A percentile compares a stretch with the other conserved stretches of the same genome.
Conservation (phyloP, 2,329 filamentous ascomycete species). For the Ophiostoma himal-ulmi region DNA sequence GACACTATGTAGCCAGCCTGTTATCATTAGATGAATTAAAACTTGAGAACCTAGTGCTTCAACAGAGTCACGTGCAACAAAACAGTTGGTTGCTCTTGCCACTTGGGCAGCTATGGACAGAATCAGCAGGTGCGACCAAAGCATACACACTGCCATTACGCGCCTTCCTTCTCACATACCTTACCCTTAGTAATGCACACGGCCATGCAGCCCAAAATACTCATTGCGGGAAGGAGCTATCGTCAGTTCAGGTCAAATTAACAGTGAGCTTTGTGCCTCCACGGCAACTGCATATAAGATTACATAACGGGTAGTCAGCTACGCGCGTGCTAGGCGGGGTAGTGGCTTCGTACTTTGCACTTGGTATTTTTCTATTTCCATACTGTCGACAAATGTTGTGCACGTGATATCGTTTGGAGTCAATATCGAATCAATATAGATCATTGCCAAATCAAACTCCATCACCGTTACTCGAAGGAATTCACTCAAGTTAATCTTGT, state of each 20-base stretch:
- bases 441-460: too few relatives aligned
- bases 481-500: too few relatives aligned
- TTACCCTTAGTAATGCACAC: too few relatives aligned
- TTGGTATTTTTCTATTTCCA: neutral
- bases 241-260: neutral
- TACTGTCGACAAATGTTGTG: neutral
- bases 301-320: neutral
- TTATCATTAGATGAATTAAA: neutral
- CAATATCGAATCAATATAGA: neutral
- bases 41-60: neutral
- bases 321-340: neutral
- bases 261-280: neutral
- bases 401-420: slow-evolving; percentile 1
- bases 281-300: neutral
- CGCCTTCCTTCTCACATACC: neutral
- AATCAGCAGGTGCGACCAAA: neutral
- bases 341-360: neutral
- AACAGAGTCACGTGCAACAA: neutral
- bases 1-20: neutral
- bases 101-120: neutral
- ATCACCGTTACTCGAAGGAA: too few relatives aligned
- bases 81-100: neutral
- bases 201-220: too few relatives aligned
- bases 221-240: too few relatives aligned
- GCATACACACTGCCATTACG: neutral